These are phyloP conservation scores for Cryphonectria parasitica DNA, from an alignment of 2,329 filamentous ascomycete genomes.

Conservation along the genomic window DNA sequence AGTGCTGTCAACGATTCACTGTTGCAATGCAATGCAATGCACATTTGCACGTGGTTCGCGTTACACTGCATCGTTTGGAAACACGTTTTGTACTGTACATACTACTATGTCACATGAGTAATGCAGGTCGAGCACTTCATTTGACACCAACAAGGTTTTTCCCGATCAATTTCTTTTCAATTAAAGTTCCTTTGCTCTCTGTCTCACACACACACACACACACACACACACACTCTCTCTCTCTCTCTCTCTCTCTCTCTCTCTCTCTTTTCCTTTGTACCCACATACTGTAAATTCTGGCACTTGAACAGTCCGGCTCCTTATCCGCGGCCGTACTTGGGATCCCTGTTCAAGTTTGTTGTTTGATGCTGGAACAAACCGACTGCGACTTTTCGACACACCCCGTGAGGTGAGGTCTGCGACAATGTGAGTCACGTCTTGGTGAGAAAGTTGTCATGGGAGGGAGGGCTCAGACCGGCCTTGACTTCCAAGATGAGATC, in stretches of 20 bases:
- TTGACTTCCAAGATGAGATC: slow-evolving; percentile 2
- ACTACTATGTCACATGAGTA: not conserved
- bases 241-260: not conserved
- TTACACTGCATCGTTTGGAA: slow-evolving; percentile 25
- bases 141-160: slow-evolving; percentile 16
- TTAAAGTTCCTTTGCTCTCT: not conserved
- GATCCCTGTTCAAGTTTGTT: slow-evolving; percentile 13
- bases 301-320: slow-evolving; percentile 22
- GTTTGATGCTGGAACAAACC: slow-evolving; percentile 14
- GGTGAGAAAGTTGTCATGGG: slow-evolving; percentile 1
- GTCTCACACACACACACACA: too few relatives aligned
- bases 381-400: slow-evolving; percentile 1
- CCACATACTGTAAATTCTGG: slow-evolving; percentile 17
- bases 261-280: not conserved
- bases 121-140: slow-evolving; percentile 10
- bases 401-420: slow-evolving; percentile 3
- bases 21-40: slow-evolving; percentile 10
- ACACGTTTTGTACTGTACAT: slow-evolving; percentile 2
- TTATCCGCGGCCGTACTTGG: slow-evolving; percentile 16
- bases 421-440: slow-evolving; percentile 6
- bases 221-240: not conserved
- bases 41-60: slow-evolving; percentile 25
- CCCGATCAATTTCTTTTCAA: not conserved
- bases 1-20: not conserved
- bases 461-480: not conserved